Conservation (phyloP, 139 green algal species). For the Monoraphidium neglectum region DNA sequence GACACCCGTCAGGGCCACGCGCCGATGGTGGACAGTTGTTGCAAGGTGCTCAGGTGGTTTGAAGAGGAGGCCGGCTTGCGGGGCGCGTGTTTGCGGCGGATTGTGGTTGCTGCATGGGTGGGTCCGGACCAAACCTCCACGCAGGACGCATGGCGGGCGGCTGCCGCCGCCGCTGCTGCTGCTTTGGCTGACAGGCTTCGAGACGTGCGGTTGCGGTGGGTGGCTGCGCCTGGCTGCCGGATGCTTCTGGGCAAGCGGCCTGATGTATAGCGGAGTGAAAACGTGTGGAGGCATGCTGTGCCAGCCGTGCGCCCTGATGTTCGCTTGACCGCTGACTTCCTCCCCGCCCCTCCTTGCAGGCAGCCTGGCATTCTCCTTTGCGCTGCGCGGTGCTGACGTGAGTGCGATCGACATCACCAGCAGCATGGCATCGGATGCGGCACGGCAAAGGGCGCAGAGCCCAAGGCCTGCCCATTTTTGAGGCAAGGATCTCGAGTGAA, state of each 20-base stretch:
- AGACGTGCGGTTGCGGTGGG: no score
- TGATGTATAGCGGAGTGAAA: no score
- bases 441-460: slow-evolving; percentile 41
- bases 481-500: slow-evolving; percentile 85
- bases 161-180: no score
- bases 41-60: slow-evolving; percentile 95
- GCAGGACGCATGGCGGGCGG: no score
- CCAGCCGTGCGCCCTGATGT: no score
- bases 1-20: slow-evolving; percentile 95
- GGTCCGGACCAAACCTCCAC: no score
- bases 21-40: slow-evolving; percentile 96
- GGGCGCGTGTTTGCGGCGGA: slow-evolving; percentile 86
- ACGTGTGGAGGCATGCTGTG: no score
- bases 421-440: slow-evolving; percentile 81
- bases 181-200: no score
- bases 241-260: no score
- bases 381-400: slow-evolving; percentile 79
- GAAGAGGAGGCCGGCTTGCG: slow-evolving; percentile 77
- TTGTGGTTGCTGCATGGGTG: slow-evolving; percentile 92
- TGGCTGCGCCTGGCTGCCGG: no score
- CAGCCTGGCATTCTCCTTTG: slow-evolving; percentile 80
- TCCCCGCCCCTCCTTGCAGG: slow-evolving; percentile 36
- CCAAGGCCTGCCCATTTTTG: slow-evolving; percentile 66
- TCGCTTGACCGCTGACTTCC: no score
- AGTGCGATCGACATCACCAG: slow-evolving; percentile 90